Evolutionary conservation across 2,329 filamentous ascomycete species (phyloP), one percentile per base, ranked within the genome.

Genomic region (Apiospora phragmitis): DNA sequence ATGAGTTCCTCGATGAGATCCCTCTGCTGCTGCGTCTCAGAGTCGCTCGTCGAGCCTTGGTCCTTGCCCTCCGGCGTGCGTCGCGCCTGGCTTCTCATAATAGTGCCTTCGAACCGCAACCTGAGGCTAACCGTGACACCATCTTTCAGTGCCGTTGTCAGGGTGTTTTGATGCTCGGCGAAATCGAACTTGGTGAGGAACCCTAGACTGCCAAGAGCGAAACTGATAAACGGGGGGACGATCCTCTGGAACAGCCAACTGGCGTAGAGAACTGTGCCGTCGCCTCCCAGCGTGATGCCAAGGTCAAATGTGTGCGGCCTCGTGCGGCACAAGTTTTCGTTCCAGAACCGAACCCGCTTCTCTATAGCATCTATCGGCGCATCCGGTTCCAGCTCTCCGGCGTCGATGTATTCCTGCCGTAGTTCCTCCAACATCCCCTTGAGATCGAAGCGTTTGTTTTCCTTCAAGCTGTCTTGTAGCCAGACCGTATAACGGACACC

Each of bases 111-210:
- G 76, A 99, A 98, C 49, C 96, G 89, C 72, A 98, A 83, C 59
- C 96, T 88, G 72, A 99, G 82, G 76, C 93, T 97, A 24, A 98
- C 93, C 0, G 93, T 96, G 26, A 98, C 92, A 8, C 96, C 96
- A 71, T 97, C 91, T 51, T 84, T 86, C 75, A 98, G 96, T 0
- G 93, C 91, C 62, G 86, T 89, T 3, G 86, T 88, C 42, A 98
- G 85, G 1, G 89, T 97, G 18, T 87, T 82, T 72, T 89, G 85
- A 75, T 93, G 94, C 5, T 92, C 85, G 18, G 91, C 89, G 80
- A 95, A 99, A 80, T 98, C 95, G 79, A 98, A 98, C 79, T 98
- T 98, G 35, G 96, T 98, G 74, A 99, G 84, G 79, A 99, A 99
- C 0, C 96, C 96, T 6, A 99, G 85, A 32, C 95, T 97, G 11